These are phyloP conservation scores for Dysphania ambrosioides DNA, from an alignment of 148 eudicot genomes.

Conservation along the genomic window DNA sequence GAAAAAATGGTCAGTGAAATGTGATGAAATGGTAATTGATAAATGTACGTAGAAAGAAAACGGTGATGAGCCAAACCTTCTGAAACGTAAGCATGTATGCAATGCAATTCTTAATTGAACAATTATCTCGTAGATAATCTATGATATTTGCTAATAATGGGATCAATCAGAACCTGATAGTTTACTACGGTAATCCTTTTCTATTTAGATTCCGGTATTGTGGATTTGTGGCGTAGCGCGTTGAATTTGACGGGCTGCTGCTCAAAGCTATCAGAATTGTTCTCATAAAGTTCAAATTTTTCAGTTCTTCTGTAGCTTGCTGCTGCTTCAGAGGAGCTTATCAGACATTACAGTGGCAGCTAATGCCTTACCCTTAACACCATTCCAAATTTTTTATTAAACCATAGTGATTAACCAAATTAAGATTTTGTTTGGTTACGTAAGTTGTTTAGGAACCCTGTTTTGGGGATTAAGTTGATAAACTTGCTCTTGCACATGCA, in stretches of 20 bases:
- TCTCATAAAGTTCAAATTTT: not conserved
- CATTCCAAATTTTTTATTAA: not conserved
- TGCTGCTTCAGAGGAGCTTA: too few species aligned
- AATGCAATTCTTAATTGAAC: not conserved
- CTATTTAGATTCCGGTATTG: not conserved
- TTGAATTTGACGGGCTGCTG: not conserved
- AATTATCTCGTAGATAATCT: constrained; percentile 16
- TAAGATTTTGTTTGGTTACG: not conserved
- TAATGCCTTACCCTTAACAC: not conserved
- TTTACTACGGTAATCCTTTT: not conserved
- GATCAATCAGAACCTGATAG: constrained; percentile 4
- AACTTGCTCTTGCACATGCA: not conserved
- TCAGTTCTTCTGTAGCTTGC: not conserved
- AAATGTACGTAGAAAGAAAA: constrained; percentile 15
- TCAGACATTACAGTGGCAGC: too few species aligned
- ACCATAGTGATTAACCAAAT: not conserved
- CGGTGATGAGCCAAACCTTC: not conserved
- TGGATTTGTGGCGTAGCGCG: not conserved
- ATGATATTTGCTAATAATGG: constrained; percentile 8
- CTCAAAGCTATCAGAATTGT: not conserved
- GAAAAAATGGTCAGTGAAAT: not conserved
- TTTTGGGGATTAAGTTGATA: not conserved
- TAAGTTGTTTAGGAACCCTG: not conserved
- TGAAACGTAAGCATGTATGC: constrained; percentile 13
- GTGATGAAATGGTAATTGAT: constrained; percentile 4